Conservation (phyloP, 2,329 filamentous ascomycete genomes). For the Pestalotiopsis sp. region DNA sequence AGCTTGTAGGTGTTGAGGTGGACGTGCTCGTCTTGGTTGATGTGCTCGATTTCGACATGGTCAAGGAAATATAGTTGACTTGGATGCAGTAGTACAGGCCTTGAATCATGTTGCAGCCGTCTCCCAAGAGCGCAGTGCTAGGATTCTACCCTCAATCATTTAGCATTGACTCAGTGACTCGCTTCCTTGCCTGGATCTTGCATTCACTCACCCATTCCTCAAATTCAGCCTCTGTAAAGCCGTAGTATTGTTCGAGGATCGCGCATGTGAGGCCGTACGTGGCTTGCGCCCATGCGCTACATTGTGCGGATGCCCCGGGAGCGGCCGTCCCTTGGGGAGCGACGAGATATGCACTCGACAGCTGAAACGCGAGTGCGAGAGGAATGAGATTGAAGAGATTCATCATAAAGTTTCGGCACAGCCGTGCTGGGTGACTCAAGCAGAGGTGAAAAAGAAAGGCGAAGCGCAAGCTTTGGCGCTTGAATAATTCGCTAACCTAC, state of each 20-base stretch:
- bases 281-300: background rate
- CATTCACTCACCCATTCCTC: background rate
- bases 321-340: background rate
- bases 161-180: background rate
- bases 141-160: background rate
- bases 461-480: background rate
- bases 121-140: background rate
- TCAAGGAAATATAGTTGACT: background rate
- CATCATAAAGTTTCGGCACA: background rate
- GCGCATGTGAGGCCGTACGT: conserved; percentile 2
- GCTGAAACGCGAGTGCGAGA: background rate
- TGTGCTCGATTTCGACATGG: background rate
- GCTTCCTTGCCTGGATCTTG: background rate
- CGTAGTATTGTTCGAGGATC: background rate
- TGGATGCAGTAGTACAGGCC: background rate
- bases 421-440: background rate
- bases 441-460: background rate
- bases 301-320: background rate
- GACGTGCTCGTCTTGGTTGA: background rate
- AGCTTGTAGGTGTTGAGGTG: background rate
- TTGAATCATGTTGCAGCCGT: conserved; percentile 2
- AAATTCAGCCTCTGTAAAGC: background rate
- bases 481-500: background rate
- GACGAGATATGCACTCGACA: background rate
- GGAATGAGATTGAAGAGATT: background rate